phyloP scores from a whole-genome alignment of 495 filamentous ascomycete genomes.

The Melanomma pulvis-pyrius region DNA sequence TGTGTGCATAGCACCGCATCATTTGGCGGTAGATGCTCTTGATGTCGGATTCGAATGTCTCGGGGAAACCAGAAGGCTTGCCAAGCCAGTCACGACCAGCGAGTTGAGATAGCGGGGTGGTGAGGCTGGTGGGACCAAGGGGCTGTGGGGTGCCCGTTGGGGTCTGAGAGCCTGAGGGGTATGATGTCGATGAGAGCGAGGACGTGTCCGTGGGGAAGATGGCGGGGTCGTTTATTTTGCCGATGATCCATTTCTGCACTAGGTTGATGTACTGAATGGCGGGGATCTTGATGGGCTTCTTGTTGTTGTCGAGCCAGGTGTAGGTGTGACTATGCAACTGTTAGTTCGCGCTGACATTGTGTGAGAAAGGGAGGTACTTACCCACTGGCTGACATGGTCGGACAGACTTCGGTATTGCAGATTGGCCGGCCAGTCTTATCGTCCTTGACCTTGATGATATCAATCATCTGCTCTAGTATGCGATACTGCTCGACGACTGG shows the following conservation, averaged over 20 bases:
- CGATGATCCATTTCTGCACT: constrained; percentile 88
- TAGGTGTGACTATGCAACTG: constrained; percentile 70
- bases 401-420: constrained; percentile 81
- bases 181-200: constrained; percentile 6
- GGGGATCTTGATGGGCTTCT: constrained; percentile 52
- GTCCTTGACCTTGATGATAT: constrained; percentile 79
- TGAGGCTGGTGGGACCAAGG: constrained; percentile 53
- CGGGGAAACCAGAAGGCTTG: constrained; percentile 84
- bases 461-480: constrained; percentile 79
- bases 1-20: constrained; percentile 93
- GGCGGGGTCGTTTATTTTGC: constrained; percentile 82
- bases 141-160: constrained; percentile 58
- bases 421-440: constrained; percentile 68
- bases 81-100: constrained; percentile 73
- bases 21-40: constrained; percentile 94
- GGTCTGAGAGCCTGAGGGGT: constrained; percentile 50
- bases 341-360: not conserved
- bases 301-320: constrained; percentile 78
- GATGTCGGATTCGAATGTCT: constrained; percentile 80
- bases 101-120: constrained; percentile 52
- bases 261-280: constrained; percentile 81
- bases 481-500: constrained; percentile 89
- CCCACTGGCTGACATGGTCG: constrained; percentile 89
- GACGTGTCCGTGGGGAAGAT: constrained; percentile 72
- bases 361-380: constrained; percentile 53